Conservation (phyloP, 2,329 filamentous ascomycete genomes). For the Colletotrichum sublineola region DNA sequence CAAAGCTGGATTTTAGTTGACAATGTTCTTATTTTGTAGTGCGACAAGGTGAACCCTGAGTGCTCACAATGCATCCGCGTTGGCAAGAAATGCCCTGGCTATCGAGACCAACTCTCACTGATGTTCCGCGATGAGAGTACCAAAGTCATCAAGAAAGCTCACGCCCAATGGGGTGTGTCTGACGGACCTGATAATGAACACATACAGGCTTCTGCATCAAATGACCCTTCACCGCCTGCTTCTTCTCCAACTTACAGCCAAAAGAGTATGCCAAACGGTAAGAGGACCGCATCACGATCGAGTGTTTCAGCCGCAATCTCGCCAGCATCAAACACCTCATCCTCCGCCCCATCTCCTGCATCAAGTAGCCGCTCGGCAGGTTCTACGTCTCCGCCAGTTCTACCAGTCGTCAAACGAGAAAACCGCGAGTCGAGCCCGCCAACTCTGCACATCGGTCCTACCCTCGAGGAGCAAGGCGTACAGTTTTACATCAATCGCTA, state of each 20-base stretch:
- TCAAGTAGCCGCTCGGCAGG: constrained; percentile 31
- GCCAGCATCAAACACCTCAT: constrained; percentile 26
- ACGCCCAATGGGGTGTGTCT: constrained; percentile 61
- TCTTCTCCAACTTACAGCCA: constrained; percentile 41
- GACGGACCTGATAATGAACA: constrained; percentile 23
- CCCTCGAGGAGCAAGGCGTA: constrained; percentile 61
- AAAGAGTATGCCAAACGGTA: constrained; percentile 28
- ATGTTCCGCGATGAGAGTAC: constrained; percentile 77
- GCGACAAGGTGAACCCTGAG: constrained; percentile 71
- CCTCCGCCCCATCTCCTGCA: constrained; percentile 45
- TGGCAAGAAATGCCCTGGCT: constrained; percentile 72
- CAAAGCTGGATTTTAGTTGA: constrained; percentile 1
- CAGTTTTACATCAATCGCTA: constrained; percentile 67
- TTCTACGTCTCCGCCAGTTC: constrained; percentile 33
- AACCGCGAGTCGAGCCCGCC: constrained; percentile 27
- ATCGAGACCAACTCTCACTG: constrained; percentile 73
- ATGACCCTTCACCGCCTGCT: constrained; percentile 45
- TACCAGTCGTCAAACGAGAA: constrained; percentile 34
- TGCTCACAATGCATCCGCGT: constrained; percentile 74
- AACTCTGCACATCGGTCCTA: constrained; percentile 55
- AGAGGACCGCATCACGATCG: background rate
- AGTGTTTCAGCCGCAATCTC: background rate
- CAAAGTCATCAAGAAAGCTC: constrained; percentile 71
- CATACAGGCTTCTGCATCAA: constrained; percentile 10
- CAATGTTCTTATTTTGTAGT: constrained; percentile 55